These are phyloP conservation scores for Aureoboletus auriporus DNA, from an alignment of 768 basidiomycete species.

Conservation along the genomic window DNA sequence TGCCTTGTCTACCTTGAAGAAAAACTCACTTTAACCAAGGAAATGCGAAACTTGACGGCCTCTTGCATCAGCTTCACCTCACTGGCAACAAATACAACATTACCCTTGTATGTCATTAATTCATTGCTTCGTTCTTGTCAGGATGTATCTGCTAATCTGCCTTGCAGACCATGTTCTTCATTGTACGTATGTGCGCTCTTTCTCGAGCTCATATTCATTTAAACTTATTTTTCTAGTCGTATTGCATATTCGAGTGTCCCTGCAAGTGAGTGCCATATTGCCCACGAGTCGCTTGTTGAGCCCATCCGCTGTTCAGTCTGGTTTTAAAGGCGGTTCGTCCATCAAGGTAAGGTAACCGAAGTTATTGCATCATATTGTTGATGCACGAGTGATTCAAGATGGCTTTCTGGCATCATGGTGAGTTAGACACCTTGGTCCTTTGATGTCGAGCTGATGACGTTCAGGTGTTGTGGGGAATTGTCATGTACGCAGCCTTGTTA, in stretches of 20 bases:
- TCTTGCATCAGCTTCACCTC: conserved; percentile 51
- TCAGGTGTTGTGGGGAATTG: conserved; percentile 59
- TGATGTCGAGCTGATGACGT: background rate
- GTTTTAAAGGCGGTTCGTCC: conserved; percentile 63
- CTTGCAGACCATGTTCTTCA: conserved; percentile 63
- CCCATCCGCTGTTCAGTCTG: conserved; percentile 7
- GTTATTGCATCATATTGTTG: background rate
- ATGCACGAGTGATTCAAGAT: conserved; percentile 30
- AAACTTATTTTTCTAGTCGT: conserved; percentile 9
- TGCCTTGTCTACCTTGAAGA: background rate
- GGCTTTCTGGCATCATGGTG: conserved; percentile 66
- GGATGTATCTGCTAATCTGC: background rate
- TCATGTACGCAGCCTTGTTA: conserved; percentile 41
- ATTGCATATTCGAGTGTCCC: conserved; percentile 58
- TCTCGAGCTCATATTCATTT: background rate
- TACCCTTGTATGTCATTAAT: conserved; percentile 44
- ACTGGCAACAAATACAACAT: conserved; percentile 61
- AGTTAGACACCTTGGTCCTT: conserved; percentile 7
- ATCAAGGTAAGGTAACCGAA: conserved; percentile 40
- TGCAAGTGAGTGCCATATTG: conserved; percentile 44
- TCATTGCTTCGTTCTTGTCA: background rate
- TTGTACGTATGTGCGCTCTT: conserved; percentile 40
- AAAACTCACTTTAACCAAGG: conserved; percentile 27
- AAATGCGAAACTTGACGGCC: conserved; percentile 65
- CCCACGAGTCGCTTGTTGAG: background rate